These are phyloP conservation scores for Mollisia scopiformis DNA, from an alignment of 2,329 filamentous ascomycete species.

Conservation along the genomic window DNA sequence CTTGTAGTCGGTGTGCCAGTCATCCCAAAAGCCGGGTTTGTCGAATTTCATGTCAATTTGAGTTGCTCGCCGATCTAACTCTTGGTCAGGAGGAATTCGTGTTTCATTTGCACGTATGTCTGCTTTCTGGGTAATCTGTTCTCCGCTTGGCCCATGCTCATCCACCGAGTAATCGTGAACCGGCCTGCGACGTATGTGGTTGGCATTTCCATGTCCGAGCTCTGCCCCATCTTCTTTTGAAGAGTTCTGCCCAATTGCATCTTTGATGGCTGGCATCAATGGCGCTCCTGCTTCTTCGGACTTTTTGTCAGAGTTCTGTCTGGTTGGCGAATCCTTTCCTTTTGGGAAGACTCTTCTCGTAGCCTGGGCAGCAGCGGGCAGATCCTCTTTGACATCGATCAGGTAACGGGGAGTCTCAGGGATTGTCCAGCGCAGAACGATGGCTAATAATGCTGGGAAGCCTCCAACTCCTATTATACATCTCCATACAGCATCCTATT, in stretches of 20 bases:
- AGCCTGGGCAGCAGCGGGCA: neutral
- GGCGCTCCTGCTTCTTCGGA: neutral
- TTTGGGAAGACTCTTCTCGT: neutral
- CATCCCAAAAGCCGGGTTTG: neutral
- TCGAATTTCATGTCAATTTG: neutral
- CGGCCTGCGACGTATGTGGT: too few species aligned
- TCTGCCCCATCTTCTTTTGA: neutral
- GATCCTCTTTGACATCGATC: neutral
- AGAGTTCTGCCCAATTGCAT: neutral
- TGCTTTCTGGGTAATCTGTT: neutral
- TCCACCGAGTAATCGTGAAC: too few species aligned
- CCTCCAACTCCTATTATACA: constrained; percentile 69
- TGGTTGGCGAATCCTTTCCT: neutral
- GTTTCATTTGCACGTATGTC: neutral
- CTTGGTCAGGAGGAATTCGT: neutral
- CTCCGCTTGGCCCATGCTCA: neutral
- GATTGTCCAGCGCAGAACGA: constrained; percentile 62
- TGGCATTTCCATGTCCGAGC: too few species aligned
- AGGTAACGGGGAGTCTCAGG: neutral
- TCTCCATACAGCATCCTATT: constrained; percentile 54
- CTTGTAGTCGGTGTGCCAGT: neutral
- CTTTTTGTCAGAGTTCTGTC: too few species aligned
- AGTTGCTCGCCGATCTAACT: neutral
- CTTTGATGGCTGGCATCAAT: neutral
- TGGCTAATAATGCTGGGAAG: constrained; percentile 63